Percentiles rank a stretch among this genome's conserved stretches.
phyloP scores from a whole-genome alignment of 2,329 filamentous ascomycete species.

The Neonectria faginata region DNA sequence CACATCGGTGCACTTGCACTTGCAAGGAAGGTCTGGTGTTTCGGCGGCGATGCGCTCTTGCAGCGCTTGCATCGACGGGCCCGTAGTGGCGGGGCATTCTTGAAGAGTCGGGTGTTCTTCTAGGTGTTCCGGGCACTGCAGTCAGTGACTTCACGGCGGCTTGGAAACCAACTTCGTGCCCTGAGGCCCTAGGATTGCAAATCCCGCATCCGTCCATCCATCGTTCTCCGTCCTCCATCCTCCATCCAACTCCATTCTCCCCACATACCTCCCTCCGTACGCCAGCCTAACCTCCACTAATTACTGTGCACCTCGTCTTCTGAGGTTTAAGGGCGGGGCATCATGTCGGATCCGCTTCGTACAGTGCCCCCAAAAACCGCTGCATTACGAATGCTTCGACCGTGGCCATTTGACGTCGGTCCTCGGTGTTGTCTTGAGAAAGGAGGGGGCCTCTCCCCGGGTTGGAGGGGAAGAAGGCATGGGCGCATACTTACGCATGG shows the following conservation, averaged over 20 bases:
- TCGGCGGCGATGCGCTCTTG: neutral
- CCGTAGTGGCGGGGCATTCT: neutral
- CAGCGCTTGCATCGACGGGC: slow-evolving; percentile 6
- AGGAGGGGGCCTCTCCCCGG: neutral
- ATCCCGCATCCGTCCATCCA: neutral
- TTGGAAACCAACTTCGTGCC: neutral
- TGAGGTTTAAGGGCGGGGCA: too few relatives aligned
- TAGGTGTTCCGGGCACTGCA: neutral
- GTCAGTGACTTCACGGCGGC: neutral
- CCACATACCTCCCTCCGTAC: slow-evolving; percentile 2
- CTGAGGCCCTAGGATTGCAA: neutral
- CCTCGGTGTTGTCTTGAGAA: slow-evolving; percentile 16
- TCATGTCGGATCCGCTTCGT: slow-evolving; percentile 26
- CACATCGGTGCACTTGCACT: neutral
- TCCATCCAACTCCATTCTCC: neutral
- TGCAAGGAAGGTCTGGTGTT: neutral
- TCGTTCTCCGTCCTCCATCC: neutral
- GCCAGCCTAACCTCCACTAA: slow-evolving; percentile 18
- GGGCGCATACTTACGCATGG: slow-evolving; percentile 23
- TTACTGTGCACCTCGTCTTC: neutral
- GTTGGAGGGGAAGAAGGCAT: slow-evolving; percentile 7
- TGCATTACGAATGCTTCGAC: slow-evolving; percentile 38
- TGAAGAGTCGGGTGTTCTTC: neutral
- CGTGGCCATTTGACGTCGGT: slow-evolving; percentile 24
- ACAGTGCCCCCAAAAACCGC: slow-evolving; percentile 14